These are phyloP conservation scores for Hirsutella minnesotensis DNA, from an alignment of 2,329 filamentous ascomycete species.

Conservation along the genomic window DNA sequence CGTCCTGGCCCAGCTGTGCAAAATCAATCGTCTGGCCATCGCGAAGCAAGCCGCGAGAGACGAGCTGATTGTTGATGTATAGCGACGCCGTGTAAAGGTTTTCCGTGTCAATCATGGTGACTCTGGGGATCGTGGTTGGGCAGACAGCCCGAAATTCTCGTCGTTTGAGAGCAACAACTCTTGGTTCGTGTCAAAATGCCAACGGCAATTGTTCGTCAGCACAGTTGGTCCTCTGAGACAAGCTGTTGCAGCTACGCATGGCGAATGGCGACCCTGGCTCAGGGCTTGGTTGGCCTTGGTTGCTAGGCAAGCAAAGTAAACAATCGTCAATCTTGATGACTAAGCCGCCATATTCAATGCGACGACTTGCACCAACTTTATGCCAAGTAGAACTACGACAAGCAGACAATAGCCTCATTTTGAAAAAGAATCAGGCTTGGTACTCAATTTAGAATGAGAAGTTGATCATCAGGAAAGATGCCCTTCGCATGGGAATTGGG, in stretches of 20 bases:
- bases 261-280: too few species aligned
- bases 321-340: slow-evolving; percentile 16
- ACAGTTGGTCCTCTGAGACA: not conserved
- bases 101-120: slow-evolving; percentile 42
- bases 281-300: slow-evolving; percentile 9
- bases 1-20: slow-evolving; percentile 53
- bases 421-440: too few species aligned
- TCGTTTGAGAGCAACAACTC: not conserved
- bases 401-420: too few species aligned
- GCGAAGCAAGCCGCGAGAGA: slow-evolving; percentile 52
- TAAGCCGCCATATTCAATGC: slow-evolving; percentile 4
- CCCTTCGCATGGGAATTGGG: too few species aligned
- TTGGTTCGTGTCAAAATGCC: not conserved
- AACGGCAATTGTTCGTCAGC: not conserved
- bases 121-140: not conserved
- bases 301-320: slow-evolving; percentile 28
- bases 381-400: too few species aligned
- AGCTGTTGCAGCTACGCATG: too few species aligned
- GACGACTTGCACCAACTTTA: too few species aligned
- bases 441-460: too few species aligned
- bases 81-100: slow-evolving; percentile 56
- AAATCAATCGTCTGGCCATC: slow-evolving; percentile 75
- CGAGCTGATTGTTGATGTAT: slow-evolving; percentile 62
- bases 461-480: too few species aligned
- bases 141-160: not conserved